A percentile compares a stretch with the other conserved stretches of the same genome.
These are phyloP conservation scores for Ganoderma meredithae DNA, from an alignment of 1,284 basidiomycete genomes.

Conservation along the genomic window DNA sequence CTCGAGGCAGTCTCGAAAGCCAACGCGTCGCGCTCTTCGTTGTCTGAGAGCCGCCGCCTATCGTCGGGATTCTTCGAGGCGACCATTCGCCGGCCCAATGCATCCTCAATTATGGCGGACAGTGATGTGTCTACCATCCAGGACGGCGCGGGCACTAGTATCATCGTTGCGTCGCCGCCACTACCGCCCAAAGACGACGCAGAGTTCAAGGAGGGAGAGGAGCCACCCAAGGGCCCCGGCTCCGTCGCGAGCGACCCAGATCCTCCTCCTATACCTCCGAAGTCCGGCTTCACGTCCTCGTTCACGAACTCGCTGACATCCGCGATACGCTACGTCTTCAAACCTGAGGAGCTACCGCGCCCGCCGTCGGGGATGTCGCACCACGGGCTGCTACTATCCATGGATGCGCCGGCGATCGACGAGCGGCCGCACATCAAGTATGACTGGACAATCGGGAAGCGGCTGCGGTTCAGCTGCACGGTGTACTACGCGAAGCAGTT, in stretches of 20 bases:
- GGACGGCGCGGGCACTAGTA: conserved; percentile 24
- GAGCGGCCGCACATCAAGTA: conserved; percentile 82
- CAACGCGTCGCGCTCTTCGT: conserved; percentile 30
- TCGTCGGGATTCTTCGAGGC: conserved; percentile 46
- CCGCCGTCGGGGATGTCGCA: conserved; percentile 29
- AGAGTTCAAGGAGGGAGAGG: conserved; percentile 11
- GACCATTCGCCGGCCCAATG: conserved; percentile 47
- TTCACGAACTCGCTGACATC: conserved; percentile 60
- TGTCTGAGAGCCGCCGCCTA: conserved; percentile 35
- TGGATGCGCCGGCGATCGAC: conserved; percentile 55
- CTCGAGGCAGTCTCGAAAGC: conserved; percentile 46
- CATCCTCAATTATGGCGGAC: conserved; percentile 49
- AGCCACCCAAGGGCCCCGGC: neutral
- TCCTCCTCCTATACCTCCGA: conserved; percentile 21
- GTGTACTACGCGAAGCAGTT: conserved; percentile 84
- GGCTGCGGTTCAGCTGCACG: conserved; percentile 77
- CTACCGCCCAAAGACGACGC: conserved; percentile 40
- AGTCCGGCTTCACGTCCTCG: conserved; percentile 50
- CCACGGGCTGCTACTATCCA: conserved; percentile 41
- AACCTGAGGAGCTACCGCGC: conserved; percentile 43
- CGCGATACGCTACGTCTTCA: conserved; percentile 66
- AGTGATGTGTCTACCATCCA: conserved; percentile 48
- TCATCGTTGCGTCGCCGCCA: conserved; percentile 33
- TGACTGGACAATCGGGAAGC: conserved; percentile 76
- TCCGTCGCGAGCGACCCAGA: conserved; percentile 5